phyloP scores from a whole-genome alignment of 2,329 filamentous ascomycete species.

The Pseudocercospora cruenta region DNA sequence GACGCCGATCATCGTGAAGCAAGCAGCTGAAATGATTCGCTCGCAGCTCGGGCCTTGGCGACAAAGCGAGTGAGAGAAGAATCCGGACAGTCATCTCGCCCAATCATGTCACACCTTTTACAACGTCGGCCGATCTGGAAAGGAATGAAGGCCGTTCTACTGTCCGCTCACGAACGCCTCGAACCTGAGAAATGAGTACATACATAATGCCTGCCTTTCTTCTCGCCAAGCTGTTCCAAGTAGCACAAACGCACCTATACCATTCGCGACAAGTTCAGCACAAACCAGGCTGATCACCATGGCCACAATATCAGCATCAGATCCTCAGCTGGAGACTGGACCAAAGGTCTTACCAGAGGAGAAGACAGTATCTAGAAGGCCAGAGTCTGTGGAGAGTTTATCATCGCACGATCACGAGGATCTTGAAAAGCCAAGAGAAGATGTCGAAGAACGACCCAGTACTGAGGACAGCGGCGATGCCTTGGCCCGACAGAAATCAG shows the following conservation, averaged over 20 bases:
- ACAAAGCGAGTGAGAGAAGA: background rate
- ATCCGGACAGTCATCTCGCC: background rate
- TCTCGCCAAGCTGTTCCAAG: background rate
- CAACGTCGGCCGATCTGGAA: background rate
- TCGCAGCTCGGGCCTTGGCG: background rate
- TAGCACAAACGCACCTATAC: background rate
- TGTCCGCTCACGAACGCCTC: background rate
- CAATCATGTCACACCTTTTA: background rate
- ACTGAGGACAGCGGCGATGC: constrained; percentile 1
- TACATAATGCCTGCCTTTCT: background rate
- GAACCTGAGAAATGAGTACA: background rate
- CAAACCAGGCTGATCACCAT: constrained; percentile 6
- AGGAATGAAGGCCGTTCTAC: background rate
- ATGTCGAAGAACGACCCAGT: background rate
- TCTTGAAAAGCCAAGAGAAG: constrained; percentile 3
- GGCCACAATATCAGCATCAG: constrained; percentile 12
- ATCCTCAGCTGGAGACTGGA: constrained; percentile 5
- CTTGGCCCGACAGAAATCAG: constrained; percentile 16
- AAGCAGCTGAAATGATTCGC: background rate
- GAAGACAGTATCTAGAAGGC: background rate
- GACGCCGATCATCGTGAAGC: background rate
- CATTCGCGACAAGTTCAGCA: background rate
- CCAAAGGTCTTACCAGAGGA: background rate
- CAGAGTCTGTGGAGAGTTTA: constrained; percentile 12
- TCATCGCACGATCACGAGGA: constrained; percentile 10